These are phyloP conservation scores for Paramyrothecium sp. DNA, from an alignment of 2,329 filamentous ascomycete species.

Conservation along the genomic window DNA sequence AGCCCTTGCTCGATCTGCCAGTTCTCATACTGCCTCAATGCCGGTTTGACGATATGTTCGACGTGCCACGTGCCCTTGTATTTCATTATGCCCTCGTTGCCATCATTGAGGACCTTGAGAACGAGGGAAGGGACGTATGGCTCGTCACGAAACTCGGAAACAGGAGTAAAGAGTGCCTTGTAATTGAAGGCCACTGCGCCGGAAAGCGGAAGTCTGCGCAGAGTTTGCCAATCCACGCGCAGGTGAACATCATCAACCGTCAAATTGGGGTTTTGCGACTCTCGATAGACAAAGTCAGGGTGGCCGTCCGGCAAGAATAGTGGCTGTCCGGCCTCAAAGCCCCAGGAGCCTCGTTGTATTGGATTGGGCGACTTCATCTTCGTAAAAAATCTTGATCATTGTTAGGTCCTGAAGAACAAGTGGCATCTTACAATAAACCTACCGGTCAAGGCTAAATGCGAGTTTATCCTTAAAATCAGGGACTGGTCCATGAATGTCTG, in stretches of 20 bases:
- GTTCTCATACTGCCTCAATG: slow-evolving; percentile 58
- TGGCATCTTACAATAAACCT: slow-evolving; percentile 17
- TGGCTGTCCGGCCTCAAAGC: slow-evolving; percentile 71
- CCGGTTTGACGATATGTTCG: slow-evolving; percentile 68
- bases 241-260: slow-evolving; percentile 61
- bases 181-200: slow-evolving; percentile 82
- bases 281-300: slow-evolving; percentile 60
- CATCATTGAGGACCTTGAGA: slow-evolving; percentile 59
- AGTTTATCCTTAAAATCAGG: slow-evolving; percentile 88
- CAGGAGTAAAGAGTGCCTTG: slow-evolving; percentile 78
- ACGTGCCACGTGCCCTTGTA: slow-evolving; percentile 84
- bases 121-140: slow-evolving; percentile 69
- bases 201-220: slow-evolving; percentile 74
- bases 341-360: slow-evolving; percentile 85
- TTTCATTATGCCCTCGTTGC: slow-evolving; percentile 66
- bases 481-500: slow-evolving; percentile 70
- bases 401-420: neutral
- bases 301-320: slow-evolving; percentile 73
- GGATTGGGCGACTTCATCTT: slow-evolving; percentile 72
- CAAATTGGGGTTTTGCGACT: slow-evolving; percentile 56
- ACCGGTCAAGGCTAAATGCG: slow-evolving; percentile 84
- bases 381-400: slow-evolving; percentile 65
- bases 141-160: slow-evolving; percentile 69
- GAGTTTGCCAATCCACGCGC: slow-evolving; percentile 85
- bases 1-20: slow-evolving; percentile 66